These are phyloP conservation scores for Senna siamea DNA, from an alignment of 306 rosid species.

Conservation along the genomic window DNA sequence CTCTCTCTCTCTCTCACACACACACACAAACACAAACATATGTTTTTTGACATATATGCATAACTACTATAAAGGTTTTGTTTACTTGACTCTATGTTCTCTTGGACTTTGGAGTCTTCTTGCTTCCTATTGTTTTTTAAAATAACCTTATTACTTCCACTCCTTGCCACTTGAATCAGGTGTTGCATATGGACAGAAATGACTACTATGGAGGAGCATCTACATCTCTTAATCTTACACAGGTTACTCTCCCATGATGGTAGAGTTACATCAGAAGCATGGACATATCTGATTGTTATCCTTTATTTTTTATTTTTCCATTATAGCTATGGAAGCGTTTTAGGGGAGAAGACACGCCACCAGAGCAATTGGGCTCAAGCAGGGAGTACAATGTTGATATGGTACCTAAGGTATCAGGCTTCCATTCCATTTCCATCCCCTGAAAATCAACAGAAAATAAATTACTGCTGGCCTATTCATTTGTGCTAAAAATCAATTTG, in stretches of 20 bases:
- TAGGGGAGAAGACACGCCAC: not conserved
- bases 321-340: not conserved
- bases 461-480: not conserved
- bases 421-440: not conserved
- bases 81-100: not conserved
- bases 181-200: constrained; percentile 42
- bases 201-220: constrained; percentile 62
- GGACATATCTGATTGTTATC: not conserved
- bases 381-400: not conserved
- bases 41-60: too few species aligned
- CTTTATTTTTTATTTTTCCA: not conserved
- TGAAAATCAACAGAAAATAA: constrained; percentile 21
- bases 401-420: not conserved
- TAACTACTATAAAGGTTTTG: too few species aligned
- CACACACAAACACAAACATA: too few species aligned
- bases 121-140: not conserved
- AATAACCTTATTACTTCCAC: not conserved
- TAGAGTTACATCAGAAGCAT: constrained; percentile 1
- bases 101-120: too few species aligned
- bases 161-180: not conserved
- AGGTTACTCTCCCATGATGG: not conserved
- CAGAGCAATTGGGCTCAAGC: not conserved
- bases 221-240: constrained; percentile 48
- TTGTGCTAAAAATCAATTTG: constrained; percentile 29
- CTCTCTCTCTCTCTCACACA: not conserved